Conservation (phyloP, 2,329 filamentous ascomycete genomes). For the Stemphylium vesicarium region DNA sequence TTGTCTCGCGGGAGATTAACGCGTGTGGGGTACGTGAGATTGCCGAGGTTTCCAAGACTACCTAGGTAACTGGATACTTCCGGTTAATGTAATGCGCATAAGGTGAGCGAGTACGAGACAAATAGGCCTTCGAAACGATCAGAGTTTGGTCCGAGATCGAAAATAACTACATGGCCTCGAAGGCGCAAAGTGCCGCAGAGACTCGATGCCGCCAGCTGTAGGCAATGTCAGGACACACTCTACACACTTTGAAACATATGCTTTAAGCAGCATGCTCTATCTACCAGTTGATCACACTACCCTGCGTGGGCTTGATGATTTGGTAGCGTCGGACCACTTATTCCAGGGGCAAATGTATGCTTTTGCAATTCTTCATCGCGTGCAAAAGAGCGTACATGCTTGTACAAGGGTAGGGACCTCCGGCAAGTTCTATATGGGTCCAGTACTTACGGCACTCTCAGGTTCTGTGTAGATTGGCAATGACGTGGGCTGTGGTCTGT, state of each 20-base stretch:
- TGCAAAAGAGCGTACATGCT: too few relatives aligned
- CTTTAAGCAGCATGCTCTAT: too few relatives aligned
- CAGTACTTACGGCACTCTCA: background rate
- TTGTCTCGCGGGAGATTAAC: background rate
- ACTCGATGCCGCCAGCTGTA: background rate
- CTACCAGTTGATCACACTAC: too few relatives aligned
- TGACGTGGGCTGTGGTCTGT: background rate
- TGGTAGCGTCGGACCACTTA: too few relatives aligned
- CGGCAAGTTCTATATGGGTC: background rate
- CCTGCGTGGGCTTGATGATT: too few relatives aligned
- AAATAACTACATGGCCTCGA: background rate
- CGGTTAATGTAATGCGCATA: background rate
- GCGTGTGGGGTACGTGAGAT: background rate
- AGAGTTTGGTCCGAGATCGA: too few relatives aligned
- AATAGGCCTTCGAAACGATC: background rate
- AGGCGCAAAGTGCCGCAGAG: background rate
- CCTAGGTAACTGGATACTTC: background rate
- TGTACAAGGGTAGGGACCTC: background rate
- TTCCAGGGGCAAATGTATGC: too few relatives aligned
- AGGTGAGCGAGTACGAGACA: background rate
- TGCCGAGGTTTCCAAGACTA: background rate
- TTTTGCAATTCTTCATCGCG: too few relatives aligned
- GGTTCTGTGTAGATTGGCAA: background rate
- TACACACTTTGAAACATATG: background rate
- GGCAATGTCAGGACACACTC: too few relatives aligned